These are phyloP conservation scores for Podaxis mareebaensis DNA, from an alignment of 768 basidiomycete species.

Conservation along the genomic window DNA sequence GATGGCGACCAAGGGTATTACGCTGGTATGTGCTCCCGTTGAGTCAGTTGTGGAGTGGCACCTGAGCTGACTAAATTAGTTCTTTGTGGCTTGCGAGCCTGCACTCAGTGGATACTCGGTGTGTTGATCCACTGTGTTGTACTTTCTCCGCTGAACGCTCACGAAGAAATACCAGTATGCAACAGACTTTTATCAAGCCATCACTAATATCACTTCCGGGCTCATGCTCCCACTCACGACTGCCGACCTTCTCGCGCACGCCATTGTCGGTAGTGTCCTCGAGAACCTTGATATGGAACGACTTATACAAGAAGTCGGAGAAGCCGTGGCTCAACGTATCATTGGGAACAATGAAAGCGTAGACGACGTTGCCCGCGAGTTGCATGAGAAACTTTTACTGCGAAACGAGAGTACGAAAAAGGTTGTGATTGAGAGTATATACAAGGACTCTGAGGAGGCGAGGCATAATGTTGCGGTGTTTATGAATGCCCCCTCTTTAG, in stretches of 20 bases:
- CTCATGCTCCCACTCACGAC: constrained; percentile 96
- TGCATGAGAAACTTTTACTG: constrained; percentile 88
- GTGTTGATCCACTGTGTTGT: constrained; percentile 25
- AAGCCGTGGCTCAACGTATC: constrained; percentile 90
- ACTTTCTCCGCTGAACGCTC: background rate
- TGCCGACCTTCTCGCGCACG: constrained; percentile 90
- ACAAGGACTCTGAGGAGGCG: constrained; percentile 87
- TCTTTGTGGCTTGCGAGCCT: constrained; percentile 99
- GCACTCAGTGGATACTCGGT: constrained; percentile 91
- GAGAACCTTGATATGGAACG: constrained; percentile 99
- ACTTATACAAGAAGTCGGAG: constrained; percentile 90
- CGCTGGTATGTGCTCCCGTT: constrained; percentile 57
- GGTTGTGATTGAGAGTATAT: constrained; percentile 94
- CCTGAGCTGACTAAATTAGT: constrained; percentile 47
- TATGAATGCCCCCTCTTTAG: constrained; percentile 66
- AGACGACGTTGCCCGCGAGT: constrained; percentile 92
- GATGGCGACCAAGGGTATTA: constrained; percentile 92
- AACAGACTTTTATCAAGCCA: constrained; percentile 92
- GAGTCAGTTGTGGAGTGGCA: constrained; percentile 2
- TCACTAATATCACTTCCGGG: constrained; percentile 91
- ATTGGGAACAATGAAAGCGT: constrained; percentile 93
- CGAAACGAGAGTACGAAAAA: constrained; percentile 97
- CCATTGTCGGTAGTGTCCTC: constrained; percentile 94
- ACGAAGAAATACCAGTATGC: constrained; percentile 57
- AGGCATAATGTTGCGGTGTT: constrained; percentile 89